Conservation (phyloP, 2,329 filamentous ascomycete species). For the Stachybotrys chlorohalonatus region DNA sequence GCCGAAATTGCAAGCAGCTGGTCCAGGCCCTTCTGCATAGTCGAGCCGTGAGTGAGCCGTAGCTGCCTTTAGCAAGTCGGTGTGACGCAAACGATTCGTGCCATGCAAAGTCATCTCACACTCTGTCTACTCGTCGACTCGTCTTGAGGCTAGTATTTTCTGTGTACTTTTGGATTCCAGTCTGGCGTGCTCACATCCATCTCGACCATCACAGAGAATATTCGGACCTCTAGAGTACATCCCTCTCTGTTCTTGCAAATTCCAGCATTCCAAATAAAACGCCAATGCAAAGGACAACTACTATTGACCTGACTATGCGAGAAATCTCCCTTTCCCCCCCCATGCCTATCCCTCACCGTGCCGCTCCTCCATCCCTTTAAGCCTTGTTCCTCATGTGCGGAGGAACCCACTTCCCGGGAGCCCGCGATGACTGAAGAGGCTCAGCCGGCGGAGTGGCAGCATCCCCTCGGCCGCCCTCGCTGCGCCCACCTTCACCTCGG, state of each 20-base stretch:
- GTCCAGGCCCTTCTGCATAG: too few species aligned
- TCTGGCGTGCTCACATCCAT: constrained; percentile 19
- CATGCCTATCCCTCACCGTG: background rate
- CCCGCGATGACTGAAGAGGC: constrained; percentile 42
- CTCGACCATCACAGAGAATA: constrained; percentile 20
- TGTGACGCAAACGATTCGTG: too few species aligned
- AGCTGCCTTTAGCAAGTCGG: too few species aligned
- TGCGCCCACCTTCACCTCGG: constrained; percentile 27
- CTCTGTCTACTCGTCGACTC: too few species aligned
- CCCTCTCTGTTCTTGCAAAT: constrained; percentile 16
- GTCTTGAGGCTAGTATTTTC: background rate
- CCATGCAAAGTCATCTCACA: too few species aligned
- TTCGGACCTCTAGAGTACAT: constrained; percentile 29
- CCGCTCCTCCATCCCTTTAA: constrained; percentile 8
- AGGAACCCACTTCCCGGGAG: constrained; percentile 52
- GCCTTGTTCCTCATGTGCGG: constrained; percentile 28
- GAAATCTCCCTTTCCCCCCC: background rate
- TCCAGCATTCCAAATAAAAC: constrained; percentile 23
- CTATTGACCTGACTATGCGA: constrained; percentile 6
- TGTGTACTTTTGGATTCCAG: constrained; percentile 16
- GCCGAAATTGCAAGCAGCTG: too few species aligned
- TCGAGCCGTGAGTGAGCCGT: too few species aligned
- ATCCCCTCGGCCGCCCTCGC: constrained; percentile 23
- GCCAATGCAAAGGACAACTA: constrained; percentile 25
- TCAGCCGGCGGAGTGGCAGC: constrained; percentile 36